Base-by-base conservation (phyloP, 306 rosid species). In the Medicago ruthenica region DNA sequence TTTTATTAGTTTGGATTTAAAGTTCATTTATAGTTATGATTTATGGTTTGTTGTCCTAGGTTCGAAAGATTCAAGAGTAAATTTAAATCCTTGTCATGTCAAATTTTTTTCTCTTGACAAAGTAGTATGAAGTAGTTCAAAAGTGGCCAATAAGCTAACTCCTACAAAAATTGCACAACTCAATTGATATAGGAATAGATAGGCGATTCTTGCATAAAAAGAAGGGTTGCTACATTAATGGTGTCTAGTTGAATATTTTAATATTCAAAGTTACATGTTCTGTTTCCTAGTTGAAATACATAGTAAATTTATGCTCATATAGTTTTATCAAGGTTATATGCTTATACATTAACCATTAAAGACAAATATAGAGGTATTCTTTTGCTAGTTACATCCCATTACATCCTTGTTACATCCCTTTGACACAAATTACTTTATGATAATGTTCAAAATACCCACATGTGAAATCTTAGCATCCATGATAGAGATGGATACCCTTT, bases 1-100 rank as follows among this genome's bases (percentile, higher is more conserved):
- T 70, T 81, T 39, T 68, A 9, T 61, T 21, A 9, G 71, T n/a
- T 73, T 76, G 15, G 15, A 76, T 54, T 64, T 71, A 55, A 54
- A 34, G 75, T 76, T 81, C 78, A 76, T 76, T 76, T 51, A 54
- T 55, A 47, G 41, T 45, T 71, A 63, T n/a, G 63, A 51, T 76
- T 70, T 36, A 62, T 53, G 22, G 14, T 61, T 61, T 44, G 36
- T 27, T 37, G 51, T 18, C 37, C 18, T 39, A 13, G 34, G 59
- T 59, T 47, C 27, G 17, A 39, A 20, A 64, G 20, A 18, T 73
- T 18, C 70, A 65, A 31, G 60, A 9, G 45, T n/a, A 16, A 31
- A 42, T 39, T 20, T 17, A 9, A 17, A 53, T 53, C 2, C 12
- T 53, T 24, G 34, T 20, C 14, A 41, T 54, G 53, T 22, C 42